Evolutionary conservation across 2,329 filamentous ascomycete genomes (phyloP), one percentile per base, ranked within the genome.

Genomic region (Sporothrix protearum): DNA sequence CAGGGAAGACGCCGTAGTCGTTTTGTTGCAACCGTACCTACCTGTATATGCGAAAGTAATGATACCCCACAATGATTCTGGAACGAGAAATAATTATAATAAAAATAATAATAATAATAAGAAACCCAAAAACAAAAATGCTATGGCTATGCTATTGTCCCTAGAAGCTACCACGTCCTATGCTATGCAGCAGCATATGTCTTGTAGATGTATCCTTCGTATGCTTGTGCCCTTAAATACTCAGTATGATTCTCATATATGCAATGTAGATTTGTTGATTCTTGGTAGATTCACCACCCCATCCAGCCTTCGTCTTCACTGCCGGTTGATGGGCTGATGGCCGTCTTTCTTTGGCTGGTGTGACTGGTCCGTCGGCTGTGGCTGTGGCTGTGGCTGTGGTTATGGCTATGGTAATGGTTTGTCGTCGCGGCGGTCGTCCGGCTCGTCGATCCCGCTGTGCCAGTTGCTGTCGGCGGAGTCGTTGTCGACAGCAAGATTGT

Each of bases 221-320:
- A 59, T 28, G 22, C n/a, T 25, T 3, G 36, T 28, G 4, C 25
- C 19, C n/a, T 14, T 63, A 22, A 39, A 39, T 33, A 36, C n/a
- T 30, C 3, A 16, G 5, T 1, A 33, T 7, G 10, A n/a, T 33
- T 2, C 14, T 39, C 30, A 8, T 3, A 53, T 42, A 28, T 68
- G 33, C 33, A 55, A 51, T 3, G n/a, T 39, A 25, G 28, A 36
- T 53, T n/a, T n/a, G n/a, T n/a, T n/a, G n/a, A n/a, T n/a, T n/a
- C n/a, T n/a, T n/a, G n/a, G n/a, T 25, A 28, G 4, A 19, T 42
- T 69, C 47, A 70, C 68, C 68, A 70, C 25, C 57, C 68, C 68
- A 70, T 70, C 68, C 57, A 73, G 8, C 66, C 53, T 9, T 59
- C 68, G 25, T 69, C 71, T 22, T 49, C 68, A n/a, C 42, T 53